Percentiles rank a stretch among this genome's conserved stretches.
Evolutionary conservation across 2,329 filamentous ascomycete species (phyloP).

Genomic region (Exophiala sp.): DNA sequence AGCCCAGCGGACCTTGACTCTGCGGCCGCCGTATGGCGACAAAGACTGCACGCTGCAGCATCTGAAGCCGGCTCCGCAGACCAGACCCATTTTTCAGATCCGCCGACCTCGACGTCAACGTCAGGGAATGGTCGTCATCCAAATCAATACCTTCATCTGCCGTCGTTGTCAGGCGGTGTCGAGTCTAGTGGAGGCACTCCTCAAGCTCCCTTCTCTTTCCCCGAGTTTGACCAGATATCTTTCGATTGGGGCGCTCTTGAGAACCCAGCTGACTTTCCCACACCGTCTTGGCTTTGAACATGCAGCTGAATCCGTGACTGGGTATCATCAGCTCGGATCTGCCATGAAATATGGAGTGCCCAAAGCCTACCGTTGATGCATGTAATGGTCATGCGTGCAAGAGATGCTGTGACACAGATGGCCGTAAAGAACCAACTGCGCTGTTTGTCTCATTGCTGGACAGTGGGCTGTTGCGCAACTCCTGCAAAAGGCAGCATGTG

Average conservation of each 20-base stretch:
- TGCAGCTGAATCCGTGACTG: too few species aligned
- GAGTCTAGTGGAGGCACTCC: neutral
- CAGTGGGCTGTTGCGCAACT: too few species aligned
- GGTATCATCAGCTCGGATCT: too few species aligned
- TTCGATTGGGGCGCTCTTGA: constrained; percentile 16
- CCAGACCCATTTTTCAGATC: too few species aligned
- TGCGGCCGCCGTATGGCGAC: neutral
- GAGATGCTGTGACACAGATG: too few species aligned
- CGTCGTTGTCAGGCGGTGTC: neutral
- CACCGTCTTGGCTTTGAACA: constrained; percentile 4
- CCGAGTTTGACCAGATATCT: constrained; percentile 11
- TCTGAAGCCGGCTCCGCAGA: neutral
- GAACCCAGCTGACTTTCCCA: constrained; percentile 2
- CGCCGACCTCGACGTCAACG: neutral
- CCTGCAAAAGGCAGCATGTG: too few species aligned
- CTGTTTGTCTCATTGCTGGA: too few species aligned
- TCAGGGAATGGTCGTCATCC: neutral
- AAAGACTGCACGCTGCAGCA: neutral
- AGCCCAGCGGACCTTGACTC: neutral
- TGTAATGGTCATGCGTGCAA: too few species aligned
- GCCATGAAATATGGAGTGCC: too few species aligned
- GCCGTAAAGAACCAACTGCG: too few species aligned
- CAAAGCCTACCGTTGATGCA: too few species aligned
- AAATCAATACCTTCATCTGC: neutral
- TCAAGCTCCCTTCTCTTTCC: constrained; percentile 3